Evolutionary conservation across 176 grass and related monocot species (phyloP).

Genomic region (Carex cristatella): DNA sequence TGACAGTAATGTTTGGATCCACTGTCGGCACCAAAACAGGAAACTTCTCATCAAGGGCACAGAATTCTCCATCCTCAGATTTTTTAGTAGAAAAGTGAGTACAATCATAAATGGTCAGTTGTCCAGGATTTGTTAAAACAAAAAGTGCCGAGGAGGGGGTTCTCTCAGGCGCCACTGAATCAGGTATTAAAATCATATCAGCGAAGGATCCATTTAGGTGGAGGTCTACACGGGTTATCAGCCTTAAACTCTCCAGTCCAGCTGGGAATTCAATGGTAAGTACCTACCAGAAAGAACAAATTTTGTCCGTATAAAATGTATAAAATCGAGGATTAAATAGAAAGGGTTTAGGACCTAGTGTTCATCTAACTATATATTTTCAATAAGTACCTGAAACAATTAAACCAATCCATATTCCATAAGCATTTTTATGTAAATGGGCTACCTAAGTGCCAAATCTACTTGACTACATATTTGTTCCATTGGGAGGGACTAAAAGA

Average conservation of each 20-base stretch:
- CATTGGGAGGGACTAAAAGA: not conserved
- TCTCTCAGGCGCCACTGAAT: conserved; percentile 49
- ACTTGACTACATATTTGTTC: not conserved
- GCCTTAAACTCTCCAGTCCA: conserved; percentile 72
- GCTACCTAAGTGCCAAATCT: not conserved
- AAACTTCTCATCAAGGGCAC: conserved; percentile 62
- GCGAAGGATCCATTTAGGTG: conserved; percentile 88
- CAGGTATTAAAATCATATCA: conserved; percentile 95
- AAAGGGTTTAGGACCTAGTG: not conserved
- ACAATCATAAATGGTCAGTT: conserved; percentile 76
- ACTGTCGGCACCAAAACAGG: conserved; percentile 57
- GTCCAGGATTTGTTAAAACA: conserved; percentile 89
- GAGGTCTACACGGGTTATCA: conserved; percentile 59
- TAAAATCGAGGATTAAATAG: not conserved
- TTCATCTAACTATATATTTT: not conserved
- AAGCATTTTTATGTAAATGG: not conserved
- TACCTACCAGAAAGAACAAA: conserved; percentile 45
- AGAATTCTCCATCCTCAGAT: conserved; percentile 42
- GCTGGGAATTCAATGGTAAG: conserved; percentile 59
- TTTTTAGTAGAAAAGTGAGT: conserved; percentile 59
- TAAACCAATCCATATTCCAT: conserved; percentile 1
- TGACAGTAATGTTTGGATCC: conserved; percentile 78
- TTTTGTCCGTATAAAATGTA: not conserved
- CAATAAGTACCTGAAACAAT: not conserved
- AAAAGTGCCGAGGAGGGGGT: conserved; percentile 63